Base-by-base conservation (phyloP, 1,284 basidiomycete species). In the Crucibulum cyathiforme region DNA sequence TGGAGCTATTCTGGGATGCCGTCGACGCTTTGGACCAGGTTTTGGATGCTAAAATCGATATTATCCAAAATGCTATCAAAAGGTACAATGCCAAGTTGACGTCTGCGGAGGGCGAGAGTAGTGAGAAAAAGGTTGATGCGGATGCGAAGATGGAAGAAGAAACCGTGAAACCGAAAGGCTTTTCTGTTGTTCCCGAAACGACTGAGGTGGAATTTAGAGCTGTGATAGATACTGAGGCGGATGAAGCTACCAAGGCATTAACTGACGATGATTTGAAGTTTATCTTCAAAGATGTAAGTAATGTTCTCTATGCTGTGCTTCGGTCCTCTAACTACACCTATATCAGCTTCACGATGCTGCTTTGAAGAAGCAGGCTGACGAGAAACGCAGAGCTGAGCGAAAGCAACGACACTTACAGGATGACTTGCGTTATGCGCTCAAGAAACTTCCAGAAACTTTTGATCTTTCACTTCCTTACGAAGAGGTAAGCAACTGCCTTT, bases 1-100 rank as follows among this genome's bases (percentile, higher is more conserved):
- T 99, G 45, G 97, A 99, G 65, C 84, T 99, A 9, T 99, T 98
- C 78, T 98, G 95, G 94, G 97, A 99, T 73, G 74, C 86, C 5
- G 90, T 98, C 45, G 97, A 99, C 75, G 84, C 84, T 43, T 83
- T 98, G 4, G 94, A 95, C 67, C 90, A 95, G 68, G 85, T 90
- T 64, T 84, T 98, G 10, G 95, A 97, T 63, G 83, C 83, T 31
- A 92, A 93, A 67, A 88, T 93, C 31, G 80, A 79, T 8, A 62
- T 84, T 9, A 85, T 90, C 0, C 88, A 92, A 62, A 83, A 81
- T 39, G 86, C 85, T 2, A 81, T 94, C 62, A 81, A 80, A 60
- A 77, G 81, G 48, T 74, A 77, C 71, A 86, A 87, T 58, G 67
- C 58, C 3, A 60, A 46, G 1, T 36, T 54, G 1, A 57, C 53